These are phyloP conservation scores for Aspergillus awamori DNA, from an alignment of 2,329 filamentous ascomycete genomes.

Conservation along the genomic window DNA sequence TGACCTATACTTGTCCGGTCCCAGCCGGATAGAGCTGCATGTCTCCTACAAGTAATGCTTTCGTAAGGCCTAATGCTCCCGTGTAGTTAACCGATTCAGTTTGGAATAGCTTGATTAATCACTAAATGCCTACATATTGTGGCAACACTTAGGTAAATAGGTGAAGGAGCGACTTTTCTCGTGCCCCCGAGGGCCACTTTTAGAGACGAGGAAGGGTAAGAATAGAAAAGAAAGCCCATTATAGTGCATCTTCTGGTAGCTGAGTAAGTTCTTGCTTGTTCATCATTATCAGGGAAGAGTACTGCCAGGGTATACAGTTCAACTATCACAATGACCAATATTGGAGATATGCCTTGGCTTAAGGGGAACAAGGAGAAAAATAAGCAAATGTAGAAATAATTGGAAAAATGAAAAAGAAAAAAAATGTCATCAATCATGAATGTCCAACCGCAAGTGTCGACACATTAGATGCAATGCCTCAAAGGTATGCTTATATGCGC, in stretches of 20 bases:
- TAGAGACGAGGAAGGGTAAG: constrained; percentile 14
- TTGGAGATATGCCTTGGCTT: background rate
- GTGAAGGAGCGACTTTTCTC: constrained; percentile 14
- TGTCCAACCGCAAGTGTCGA: background rate
- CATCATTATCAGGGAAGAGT: constrained; percentile 11
- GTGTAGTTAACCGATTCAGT: background rate
- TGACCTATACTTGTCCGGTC: no score
- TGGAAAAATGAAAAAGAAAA: constrained; percentile 6
- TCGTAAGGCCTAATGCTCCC: background rate
- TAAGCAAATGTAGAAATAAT: constrained; percentile 1
- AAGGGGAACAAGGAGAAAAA: constrained; percentile 9
- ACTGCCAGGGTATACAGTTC: constrained; percentile 1
- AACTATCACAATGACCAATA: constrained; percentile 6
- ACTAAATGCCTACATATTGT: background rate
- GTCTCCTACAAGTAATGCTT: background rate
- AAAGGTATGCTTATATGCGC: constrained; percentile 18
- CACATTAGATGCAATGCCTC: no score
- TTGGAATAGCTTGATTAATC: background rate
- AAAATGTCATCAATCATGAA: constrained; percentile 21
- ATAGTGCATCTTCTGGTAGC: background rate
- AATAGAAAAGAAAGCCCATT: constrained; percentile 5
- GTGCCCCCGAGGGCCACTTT: constrained; percentile 19
- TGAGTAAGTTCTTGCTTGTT: background rate
- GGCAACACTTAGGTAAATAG: background rate
- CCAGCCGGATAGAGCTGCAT: background rate